These are phyloP conservation scores for Musa acuminata DNA, from an alignment of 176 grass and related monocot genomes.

Conservation along the genomic window DNA sequence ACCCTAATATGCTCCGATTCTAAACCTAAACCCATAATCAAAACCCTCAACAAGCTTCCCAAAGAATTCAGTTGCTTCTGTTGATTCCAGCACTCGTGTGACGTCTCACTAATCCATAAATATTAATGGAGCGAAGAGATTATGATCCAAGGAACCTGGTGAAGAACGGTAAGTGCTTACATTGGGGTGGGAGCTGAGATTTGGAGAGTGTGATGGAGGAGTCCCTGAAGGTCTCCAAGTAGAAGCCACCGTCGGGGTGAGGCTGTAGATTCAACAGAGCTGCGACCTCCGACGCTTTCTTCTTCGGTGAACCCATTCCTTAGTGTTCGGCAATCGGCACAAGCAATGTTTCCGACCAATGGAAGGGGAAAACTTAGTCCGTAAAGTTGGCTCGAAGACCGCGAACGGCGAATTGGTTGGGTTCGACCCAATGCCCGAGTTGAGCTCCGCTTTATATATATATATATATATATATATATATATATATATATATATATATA, in stretches of 20 bases:
- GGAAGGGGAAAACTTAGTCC: no score
- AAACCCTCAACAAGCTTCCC: background rate
- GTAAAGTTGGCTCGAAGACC: no score
- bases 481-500: no score
- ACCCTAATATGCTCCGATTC: no score
- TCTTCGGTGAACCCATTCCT: constrained; percentile 27
- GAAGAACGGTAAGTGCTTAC: constrained; percentile 27
- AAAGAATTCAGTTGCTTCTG: background rate
- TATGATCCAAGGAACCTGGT: background rate
- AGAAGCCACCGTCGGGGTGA: constrained; percentile 49
- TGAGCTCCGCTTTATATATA: no score
- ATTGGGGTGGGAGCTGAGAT: constrained; percentile 24
- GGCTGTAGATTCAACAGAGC: background rate
- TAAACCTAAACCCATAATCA: background rate
- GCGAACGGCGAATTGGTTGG: no score
- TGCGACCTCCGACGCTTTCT: constrained; percentile 2
- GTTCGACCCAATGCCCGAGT: no score
- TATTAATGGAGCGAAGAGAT: background rate
- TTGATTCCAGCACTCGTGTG: background rate
- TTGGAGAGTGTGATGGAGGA: constrained; percentile 40
- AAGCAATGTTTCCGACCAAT: no score
- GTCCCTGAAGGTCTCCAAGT: constrained; percentile 48
- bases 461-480: no score
- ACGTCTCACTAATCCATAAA: no score
- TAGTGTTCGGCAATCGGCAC: background rate